Evolutionary conservation across 2,329 filamentous ascomycete genomes (phyloP).

Genomic region (Colletotrichum sp.): DNA sequence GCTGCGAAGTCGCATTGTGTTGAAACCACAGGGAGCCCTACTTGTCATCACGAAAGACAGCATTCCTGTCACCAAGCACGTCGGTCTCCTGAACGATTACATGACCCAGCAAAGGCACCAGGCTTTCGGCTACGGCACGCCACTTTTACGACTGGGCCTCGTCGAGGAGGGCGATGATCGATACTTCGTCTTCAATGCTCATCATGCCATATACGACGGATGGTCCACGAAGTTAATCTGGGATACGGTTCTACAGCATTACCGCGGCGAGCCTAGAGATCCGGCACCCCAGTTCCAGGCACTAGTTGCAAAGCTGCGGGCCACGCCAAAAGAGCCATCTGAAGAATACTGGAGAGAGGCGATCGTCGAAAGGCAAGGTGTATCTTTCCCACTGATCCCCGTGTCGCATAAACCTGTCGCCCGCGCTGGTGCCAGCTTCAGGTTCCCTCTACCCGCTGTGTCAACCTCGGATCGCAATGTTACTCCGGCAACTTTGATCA

Average conservation of each 20-base stretch:
- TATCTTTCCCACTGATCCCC: background rate
- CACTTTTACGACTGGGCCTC: constrained; percentile 1
- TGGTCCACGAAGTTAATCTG: background rate
- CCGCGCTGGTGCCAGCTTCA: background rate
- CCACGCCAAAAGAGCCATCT: background rate
- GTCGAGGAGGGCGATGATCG: background rate
- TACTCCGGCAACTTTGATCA: constrained; percentile 23
- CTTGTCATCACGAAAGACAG: background rate
- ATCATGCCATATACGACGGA: constrained; percentile 26
- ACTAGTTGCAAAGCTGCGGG: background rate
- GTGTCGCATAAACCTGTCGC: background rate
- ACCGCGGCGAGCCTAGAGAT: background rate
- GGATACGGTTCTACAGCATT: background rate
- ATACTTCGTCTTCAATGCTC: constrained; percentile 21
- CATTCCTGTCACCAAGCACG: background rate
- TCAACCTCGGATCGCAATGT: background rate
- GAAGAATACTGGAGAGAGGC: background rate
- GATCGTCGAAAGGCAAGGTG: background rate
- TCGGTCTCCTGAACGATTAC: background rate
- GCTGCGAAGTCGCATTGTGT: constrained; percentile 25
- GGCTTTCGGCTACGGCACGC: background rate
- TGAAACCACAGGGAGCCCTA: background rate
- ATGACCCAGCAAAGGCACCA: background rate
- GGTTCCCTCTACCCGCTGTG: background rate
- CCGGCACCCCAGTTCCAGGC: background rate